A percentile compares a stretch with the other conserved stretches of the same genome.
Conservation (phyloP, 73 alveolate species). For the Paramecium pentaurelia region DNA sequence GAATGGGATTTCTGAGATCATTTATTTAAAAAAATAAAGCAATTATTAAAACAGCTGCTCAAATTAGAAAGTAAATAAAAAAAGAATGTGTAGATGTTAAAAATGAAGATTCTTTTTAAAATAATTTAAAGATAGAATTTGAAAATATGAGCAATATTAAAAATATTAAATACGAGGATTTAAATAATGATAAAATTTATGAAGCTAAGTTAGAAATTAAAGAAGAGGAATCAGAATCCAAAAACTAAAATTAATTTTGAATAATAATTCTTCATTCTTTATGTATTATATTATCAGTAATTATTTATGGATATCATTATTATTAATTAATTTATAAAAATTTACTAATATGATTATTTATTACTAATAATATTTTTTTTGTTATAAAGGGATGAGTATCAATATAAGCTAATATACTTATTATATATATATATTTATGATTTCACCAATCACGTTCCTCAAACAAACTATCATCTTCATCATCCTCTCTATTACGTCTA, state of each 20-base stretch:
- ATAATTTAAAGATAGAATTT: neutral
- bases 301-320: neutral
- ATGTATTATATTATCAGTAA: neutral
- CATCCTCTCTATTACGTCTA: slow-evolving; percentile 28
- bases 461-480: slow-evolving; percentile 25
- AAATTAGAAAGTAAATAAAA: neutral
- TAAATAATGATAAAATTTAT: no score
- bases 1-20: neutral
- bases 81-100: neutral
- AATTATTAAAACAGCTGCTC: neutral
- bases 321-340: no score
- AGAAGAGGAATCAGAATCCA: neutral
- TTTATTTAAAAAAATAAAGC: neutral
- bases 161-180: neutral
- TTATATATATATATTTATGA: neutral
- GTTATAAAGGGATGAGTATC: neutral
- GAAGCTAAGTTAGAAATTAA: neutral
- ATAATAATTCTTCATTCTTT: neutral
- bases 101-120: neutral
- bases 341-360: no score
- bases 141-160: neutral
- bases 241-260: neutral
- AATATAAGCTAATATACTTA: neutral
- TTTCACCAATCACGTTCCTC: neutral
- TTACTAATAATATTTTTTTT: no score